A percentile compares a stretch with the other conserved stretches of the same genome.
Evolutionary conservation across 345 rosid genomes (phyloP).

Genomic region (Pugionium dolabratum): DNA sequence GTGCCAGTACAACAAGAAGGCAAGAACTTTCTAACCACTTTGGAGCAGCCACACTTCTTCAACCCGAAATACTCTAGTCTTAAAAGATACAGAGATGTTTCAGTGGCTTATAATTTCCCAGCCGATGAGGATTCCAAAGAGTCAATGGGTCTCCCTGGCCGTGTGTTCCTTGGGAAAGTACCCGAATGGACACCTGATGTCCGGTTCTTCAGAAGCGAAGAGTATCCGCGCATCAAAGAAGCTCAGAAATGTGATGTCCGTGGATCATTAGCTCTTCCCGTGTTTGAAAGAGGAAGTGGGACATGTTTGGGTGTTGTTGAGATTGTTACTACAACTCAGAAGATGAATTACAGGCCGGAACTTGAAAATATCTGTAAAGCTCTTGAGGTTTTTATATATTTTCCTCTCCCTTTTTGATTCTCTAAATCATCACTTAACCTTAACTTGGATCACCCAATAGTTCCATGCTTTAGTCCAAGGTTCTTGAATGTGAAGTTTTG

Average conservation of each 20-base stretch:
- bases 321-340: conserved; percentile 71
- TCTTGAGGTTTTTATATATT: conserved; percentile 60
- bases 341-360: conserved; percentile 67
- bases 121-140: conserved; percentile 74
- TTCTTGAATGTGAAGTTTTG: conserved; percentile 12
- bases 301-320: conserved; percentile 91
- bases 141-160: conserved; percentile 81
- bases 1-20: conserved; percentile 71
- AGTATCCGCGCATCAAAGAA: conserved; percentile 73
- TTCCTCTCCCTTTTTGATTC: conserved; percentile 24
- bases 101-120: conserved; percentile 58
- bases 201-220: conserved; percentile 66
- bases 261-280: conserved; percentile 89
- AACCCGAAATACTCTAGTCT: conserved; percentile 61
- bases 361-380: conserved; percentile 86
- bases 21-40: conserved; percentile 71
- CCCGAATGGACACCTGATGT: conserved; percentile 99
- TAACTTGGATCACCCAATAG: neutral
- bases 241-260: conserved; percentile 66
- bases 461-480: conserved; percentile 9
- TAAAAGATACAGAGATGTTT: conserved; percentile 66
- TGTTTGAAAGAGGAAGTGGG: conserved; percentile 74
- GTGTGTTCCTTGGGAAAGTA: conserved; percentile 72
- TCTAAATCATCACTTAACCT: conserved; percentile 10
- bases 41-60: conserved; percentile 69